A percentile compares a stretch with the other conserved stretches of the same genome.
phyloP scores from a whole-genome alignment of 1,284 basidiomycete genomes.

The Mycena citricolor region DNA sequence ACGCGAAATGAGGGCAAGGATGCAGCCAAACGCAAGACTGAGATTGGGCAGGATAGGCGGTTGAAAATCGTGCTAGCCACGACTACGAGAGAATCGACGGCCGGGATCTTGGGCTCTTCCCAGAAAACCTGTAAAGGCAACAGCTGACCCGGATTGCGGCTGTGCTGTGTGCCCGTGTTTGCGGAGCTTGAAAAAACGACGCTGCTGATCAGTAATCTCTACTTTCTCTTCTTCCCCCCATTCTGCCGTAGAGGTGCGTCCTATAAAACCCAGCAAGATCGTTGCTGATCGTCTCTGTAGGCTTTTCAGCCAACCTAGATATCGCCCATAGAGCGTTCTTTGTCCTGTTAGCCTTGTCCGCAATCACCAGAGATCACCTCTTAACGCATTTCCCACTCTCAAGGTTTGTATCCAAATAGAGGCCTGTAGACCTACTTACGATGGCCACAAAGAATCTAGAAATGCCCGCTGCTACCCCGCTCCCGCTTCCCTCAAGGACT shows the following conservation, averaged over 20 bases:
- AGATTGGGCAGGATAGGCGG: too few species aligned
- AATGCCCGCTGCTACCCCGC: slow-evolving; percentile 65
- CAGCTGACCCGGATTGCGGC: too few species aligned
- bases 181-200: slow-evolving; percentile 14
- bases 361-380: slow-evolving; percentile 39
- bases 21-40: too few species aligned
- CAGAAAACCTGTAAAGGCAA: too few species aligned
- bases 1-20: too few species aligned
- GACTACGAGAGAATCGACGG: too few species aligned
- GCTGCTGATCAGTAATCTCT: not conserved
- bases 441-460: slow-evolving; percentile 21
- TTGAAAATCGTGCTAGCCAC: too few species aligned
- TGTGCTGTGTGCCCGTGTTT: too few species aligned
- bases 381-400: slow-evolving; percentile 33
- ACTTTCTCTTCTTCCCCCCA: slow-evolving; percentile 16
- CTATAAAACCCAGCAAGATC: not conserved
- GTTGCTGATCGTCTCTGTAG: slow-evolving; percentile 30
- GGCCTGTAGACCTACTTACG: slow-evolving; percentile 14
- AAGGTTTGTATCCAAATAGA: slow-evolving; percentile 36
- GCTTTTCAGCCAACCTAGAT: slow-evolving; percentile 50
- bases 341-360: slow-evolving; percentile 46
- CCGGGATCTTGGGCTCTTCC: too few species aligned
- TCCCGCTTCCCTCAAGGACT: slow-evolving; percentile 49
- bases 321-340: slow-evolving; percentile 51
- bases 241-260: slow-evolving; percentile 21